Base-by-base conservation (phyloP, 805 yeast genomes). In the Monosporozyma servazzii region DNA sequence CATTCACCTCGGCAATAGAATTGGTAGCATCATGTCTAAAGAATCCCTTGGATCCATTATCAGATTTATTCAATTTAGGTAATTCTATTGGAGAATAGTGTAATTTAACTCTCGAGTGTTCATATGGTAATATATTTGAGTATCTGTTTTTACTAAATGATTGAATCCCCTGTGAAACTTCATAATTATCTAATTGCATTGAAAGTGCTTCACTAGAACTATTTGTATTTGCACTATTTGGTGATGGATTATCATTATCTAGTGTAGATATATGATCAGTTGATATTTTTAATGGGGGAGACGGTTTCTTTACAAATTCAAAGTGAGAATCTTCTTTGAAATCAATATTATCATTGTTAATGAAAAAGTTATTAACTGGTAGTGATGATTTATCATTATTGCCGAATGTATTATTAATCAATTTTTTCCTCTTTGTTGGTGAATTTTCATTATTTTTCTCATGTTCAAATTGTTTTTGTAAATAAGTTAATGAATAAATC, bases 71-170 rank as follows among this genome's bases (percentile, higher is more conserved):
- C 23, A 41, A 20, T 21, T 23, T 41, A 13, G 44, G 15, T 36
- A 36, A 15, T 30, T 40, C 45, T 23, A 56, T 53, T 48, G 71
- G 74, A 10, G 70, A 68, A 45, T 67, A 65, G 27, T 60, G 61
- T 46, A 68, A 51, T 48, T 64, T 79, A 20, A 90, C 96, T 52
- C 96, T 74, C 13, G 95, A 79, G 61, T 87, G 91, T 61, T 86
- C 95, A 66, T 80, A 89, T 5, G 95, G 89, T 58, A 86, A 78
- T 47, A 89, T 86, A 66, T 90, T 93, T 56, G 86, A 82, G 72
- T 89, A 89, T 56, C 97, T 71, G 66, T 89, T 88, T 63, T 88
- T 88, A 50, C 77, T 69, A 40, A 90, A 88, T 21, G 81, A 77
- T 64, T 86, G 91, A 40, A 88, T 80, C 1, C 95, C 96, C 17